phyloP scores from a whole-genome alignment of 495 filamentous ascomycete genomes.

The Neurospora terricola region DNA sequence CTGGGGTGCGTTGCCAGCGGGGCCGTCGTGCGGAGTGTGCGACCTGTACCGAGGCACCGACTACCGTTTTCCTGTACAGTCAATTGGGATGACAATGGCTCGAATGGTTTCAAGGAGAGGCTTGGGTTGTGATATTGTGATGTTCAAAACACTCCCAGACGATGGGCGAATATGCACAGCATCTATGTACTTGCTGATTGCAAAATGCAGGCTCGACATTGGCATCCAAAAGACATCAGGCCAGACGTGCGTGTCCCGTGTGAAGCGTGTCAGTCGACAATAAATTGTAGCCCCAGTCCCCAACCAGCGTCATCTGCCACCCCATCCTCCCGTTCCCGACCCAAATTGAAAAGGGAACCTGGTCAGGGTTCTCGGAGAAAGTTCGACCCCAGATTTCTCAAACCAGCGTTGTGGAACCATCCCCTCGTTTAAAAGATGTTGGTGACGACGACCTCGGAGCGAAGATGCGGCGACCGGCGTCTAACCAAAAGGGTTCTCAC shows the following conservation, averaged over 20 bases:
- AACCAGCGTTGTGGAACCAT: not conserved
- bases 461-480: not conserved
- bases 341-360: not conserved
- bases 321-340: not conserved
- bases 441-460: not conserved
- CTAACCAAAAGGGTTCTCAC: not conserved
- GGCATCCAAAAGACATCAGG: not conserved
- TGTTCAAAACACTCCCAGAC: not conserved
- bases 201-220: not conserved
- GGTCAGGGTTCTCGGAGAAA: not conserved
- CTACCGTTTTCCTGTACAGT: not conserved
- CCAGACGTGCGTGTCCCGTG: not conserved
- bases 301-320: not conserved
- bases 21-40: not conserved
- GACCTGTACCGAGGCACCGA: conserved; percentile 2
- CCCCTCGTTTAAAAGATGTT: not conserved
- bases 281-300: not conserved
- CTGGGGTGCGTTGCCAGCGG: not conserved
- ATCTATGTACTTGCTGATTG: not conserved
- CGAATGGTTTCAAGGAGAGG: not conserved
- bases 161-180: not conserved
- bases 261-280: not conserved
- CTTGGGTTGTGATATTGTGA: not conserved
- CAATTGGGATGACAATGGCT: not conserved
- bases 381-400: not conserved